These are phyloP conservation scores for Apiospora rasikravindrae DNA, from an alignment of 2,329 filamentous ascomycete genomes.

Conservation along the genomic window DNA sequence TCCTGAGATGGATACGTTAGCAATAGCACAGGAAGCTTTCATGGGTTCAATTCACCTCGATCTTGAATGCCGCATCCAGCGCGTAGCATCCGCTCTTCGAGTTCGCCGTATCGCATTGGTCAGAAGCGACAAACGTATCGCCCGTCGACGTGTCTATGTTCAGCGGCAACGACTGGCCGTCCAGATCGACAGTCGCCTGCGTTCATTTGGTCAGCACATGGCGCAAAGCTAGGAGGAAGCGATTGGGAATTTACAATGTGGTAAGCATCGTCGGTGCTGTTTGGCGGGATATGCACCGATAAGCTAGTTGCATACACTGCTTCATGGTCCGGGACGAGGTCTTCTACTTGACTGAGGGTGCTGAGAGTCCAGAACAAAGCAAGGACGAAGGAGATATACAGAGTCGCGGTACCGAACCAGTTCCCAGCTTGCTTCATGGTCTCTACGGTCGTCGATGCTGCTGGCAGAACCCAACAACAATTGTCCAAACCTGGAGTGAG, in stretches of 20 bases:
- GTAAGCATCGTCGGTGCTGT: conserved; percentile 14
- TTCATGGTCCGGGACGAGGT: not conserved
- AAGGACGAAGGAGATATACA: not conserved
- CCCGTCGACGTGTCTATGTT: conserved; percentile 5
- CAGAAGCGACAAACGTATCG: conserved; percentile 16
- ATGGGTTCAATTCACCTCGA: not conserved
- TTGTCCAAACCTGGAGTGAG: not conserved
- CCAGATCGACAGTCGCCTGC: conserved; percentile 6
- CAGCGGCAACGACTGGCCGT: conserved; percentile 10
- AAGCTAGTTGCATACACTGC: not conserved
- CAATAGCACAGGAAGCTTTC: no score
- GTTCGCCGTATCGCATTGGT: not conserved
- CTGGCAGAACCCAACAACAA: not conserved
- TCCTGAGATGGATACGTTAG: not conserved
- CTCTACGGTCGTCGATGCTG: not conserved
- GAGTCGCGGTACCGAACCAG: not conserved
- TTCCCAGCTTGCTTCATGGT: conserved; percentile 10
- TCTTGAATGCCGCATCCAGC: not conserved
- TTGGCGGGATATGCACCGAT: not conserved
- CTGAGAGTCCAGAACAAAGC: conserved; percentile 9
- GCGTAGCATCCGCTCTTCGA: conserved; percentile 19
- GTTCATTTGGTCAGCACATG: not conserved
- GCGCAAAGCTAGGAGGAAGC: not conserved
- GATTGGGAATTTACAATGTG: not conserved
- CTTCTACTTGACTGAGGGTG: not conserved